These are phyloP conservation scores for Leucosporidium yakuticum DNA, from an alignment of 768 basidiomycete genomes.

Conservation along the genomic window DNA sequence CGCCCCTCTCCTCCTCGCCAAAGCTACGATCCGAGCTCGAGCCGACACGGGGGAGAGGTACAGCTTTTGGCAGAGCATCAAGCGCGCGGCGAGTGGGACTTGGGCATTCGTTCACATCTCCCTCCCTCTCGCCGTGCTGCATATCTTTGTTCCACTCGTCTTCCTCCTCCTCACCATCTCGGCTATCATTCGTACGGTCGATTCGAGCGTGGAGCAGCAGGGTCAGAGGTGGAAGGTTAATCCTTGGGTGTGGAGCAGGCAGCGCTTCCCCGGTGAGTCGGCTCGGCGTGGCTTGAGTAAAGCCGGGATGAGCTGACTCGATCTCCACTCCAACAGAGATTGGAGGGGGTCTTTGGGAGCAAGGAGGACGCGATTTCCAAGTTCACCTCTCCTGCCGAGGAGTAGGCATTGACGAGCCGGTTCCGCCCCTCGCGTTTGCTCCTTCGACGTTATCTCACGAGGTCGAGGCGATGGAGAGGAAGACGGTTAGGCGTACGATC, in stretches of 20 bases:
- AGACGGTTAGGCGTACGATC: constrained; percentile 28
- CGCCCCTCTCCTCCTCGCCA: constrained; percentile 19
- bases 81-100: background rate
- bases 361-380: constrained; percentile 22
- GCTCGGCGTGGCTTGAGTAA: background rate
- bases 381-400: constrained; percentile 32
- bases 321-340: background rate
- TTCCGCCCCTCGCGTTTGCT: constrained; percentile 1
- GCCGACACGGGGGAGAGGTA: constrained; percentile 2
- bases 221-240: constrained; percentile 31
- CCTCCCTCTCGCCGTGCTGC: constrained; percentile 27
- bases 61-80: constrained; percentile 9
- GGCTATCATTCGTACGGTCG: constrained; percentile 19
- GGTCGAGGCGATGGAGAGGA: constrained; percentile 9
- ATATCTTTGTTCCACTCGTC: constrained; percentile 16
- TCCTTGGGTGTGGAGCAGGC: constrained; percentile 10
- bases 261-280: too few relatives aligned
- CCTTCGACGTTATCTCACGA: background rate
- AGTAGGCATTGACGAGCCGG: constrained; percentile 17
- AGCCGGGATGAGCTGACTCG: background rate
- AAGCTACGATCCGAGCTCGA: background rate
- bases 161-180: constrained; percentile 13
- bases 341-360: background rate
- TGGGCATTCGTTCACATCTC: constrained; percentile 27
- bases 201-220: constrained; percentile 24